Evolutionary conservation across 2,329 filamentous ascomycete genomes (phyloP).

Genomic region (Botrytis medusae): DNA sequence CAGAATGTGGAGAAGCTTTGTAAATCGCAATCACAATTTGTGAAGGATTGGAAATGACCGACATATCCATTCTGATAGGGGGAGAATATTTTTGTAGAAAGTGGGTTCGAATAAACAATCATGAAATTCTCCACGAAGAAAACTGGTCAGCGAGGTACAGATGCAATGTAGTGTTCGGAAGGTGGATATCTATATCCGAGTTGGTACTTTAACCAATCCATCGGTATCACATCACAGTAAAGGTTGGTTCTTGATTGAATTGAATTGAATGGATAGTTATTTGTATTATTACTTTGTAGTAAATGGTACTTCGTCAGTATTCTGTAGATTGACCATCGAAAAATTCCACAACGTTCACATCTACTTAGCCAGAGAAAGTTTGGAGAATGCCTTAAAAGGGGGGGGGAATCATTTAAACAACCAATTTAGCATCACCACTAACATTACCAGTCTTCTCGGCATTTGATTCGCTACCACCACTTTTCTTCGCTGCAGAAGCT

Average conservation of each 20-base stretch:
- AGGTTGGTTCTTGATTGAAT: not conserved
- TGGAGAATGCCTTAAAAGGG: not conserved
- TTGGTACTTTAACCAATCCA: not conserved
- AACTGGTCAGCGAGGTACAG: not conserved
- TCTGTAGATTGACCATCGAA: not conserved
- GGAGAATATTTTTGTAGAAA: not conserved
- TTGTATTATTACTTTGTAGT: not conserved
- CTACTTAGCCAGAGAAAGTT: not conserved
- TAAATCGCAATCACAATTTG: conserved; percentile 4
- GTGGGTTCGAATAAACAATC: not conserved
- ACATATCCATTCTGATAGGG: not conserved
- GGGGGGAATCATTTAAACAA: conserved; percentile 28
- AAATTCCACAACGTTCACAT: not conserved
- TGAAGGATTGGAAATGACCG: conserved; percentile 7
- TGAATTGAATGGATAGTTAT: not conserved
- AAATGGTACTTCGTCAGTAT: not conserved
- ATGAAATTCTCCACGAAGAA: not conserved
- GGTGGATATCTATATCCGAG: not conserved
- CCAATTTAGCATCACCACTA: conserved; percentile 33
- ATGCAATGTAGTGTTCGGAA: not conserved
- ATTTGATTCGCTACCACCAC: conserved; percentile 34
- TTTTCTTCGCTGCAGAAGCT: conserved; percentile 46
- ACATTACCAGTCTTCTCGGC: conserved; percentile 27
- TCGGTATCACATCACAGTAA: not conserved
- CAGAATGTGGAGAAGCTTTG: conserved; percentile 9